Evolutionary conservation across 2,329 filamentous ascomycete genomes (phyloP).

Genomic region (Lasiodiplodia citricola): DNA sequence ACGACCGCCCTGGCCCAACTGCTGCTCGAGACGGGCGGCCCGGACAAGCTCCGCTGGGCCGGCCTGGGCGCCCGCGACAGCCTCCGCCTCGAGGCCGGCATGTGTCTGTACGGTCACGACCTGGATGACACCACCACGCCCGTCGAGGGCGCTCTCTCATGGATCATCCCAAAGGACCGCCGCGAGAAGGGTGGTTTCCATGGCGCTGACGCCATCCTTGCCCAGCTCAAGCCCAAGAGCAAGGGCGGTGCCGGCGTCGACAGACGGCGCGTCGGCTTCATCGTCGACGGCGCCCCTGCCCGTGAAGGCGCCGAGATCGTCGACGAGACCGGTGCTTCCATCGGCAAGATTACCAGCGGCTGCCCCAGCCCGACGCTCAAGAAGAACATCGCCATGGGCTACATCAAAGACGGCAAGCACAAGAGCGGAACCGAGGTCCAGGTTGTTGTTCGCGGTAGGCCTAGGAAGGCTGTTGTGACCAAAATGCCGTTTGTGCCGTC

Average conservation of each 20-base stretch:
- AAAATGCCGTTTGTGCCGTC: conserved; percentile 89
- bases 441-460: conserved; percentile 77
- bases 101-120: conserved; percentile 99
- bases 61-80: conserved; percentile 91
- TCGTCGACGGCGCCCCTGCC: conserved; percentile 85
- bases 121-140: conserved; percentile 79
- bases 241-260: conserved; percentile 73
- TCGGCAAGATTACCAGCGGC: conserved; percentile 86
- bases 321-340: conserved; percentile 62
- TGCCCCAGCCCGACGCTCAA: conserved; percentile 85
- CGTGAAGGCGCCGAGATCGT: conserved; percentile 86
- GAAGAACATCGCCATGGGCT: conserved; percentile 96
- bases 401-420: conserved; percentile 79
- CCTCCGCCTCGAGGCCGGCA: conserved; percentile 90
- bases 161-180: conserved; percentile 85
- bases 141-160: conserved; percentile 69
- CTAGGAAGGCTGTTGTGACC: conserved; percentile 73
- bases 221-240: conserved; percentile 74
- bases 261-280: conserved; percentile 78
- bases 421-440: conserved; percentile 83
- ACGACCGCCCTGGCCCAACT: conserved; percentile 71
- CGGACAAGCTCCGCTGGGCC: conserved; percentile 75
- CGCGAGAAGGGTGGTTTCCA: conserved; percentile 77
- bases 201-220: conserved; percentile 77
- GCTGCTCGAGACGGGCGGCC: conserved; percentile 64